Evolutionary conservation across 202 grass and related monocot species (phyloP).

Genomic region (Bolboschoenoplectus hybrid): DNA sequence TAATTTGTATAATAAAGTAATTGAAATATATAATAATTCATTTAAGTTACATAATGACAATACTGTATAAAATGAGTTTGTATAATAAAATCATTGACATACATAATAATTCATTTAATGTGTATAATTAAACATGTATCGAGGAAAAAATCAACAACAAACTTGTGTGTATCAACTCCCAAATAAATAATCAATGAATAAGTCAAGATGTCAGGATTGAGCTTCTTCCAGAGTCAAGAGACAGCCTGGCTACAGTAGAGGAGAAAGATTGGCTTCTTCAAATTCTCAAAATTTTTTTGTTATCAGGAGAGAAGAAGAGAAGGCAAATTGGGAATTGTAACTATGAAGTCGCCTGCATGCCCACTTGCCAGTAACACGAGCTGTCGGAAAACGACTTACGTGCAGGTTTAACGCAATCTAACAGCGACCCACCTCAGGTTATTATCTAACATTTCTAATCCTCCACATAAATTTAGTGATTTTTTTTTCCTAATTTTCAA

Average conservation of each 20-base stretch:
- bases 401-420: constrained; percentile 4
- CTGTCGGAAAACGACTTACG: constrained; percentile 32
- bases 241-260: constrained; percentile 27
- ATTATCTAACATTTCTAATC: background rate
- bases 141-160: too few species aligned
- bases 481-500: background rate
- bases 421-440: background rate
- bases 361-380: constrained; percentile 21
- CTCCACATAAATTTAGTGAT: constrained; percentile 11
- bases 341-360: background rate
- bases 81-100: too few species aligned
- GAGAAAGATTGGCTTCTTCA: background rate
- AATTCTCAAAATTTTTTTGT: background rate
- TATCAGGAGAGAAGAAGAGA: constrained; percentile 14
- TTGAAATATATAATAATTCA: too few species aligned
- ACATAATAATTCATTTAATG: too few species aligned
- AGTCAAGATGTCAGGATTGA: constrained; percentile 27
- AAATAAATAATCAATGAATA: background rate
- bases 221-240: background rate
- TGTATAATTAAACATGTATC: too few species aligned
- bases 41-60: too few species aligned
- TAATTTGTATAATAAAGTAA: too few species aligned
- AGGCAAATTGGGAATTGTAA: background rate
- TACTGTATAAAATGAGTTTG: too few species aligned
- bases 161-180: too few species aligned